phyloP scores from a whole-genome alignment of 2,329 filamentous ascomycete genomes.

The Chrysoporthe deuterocubensis region DNA sequence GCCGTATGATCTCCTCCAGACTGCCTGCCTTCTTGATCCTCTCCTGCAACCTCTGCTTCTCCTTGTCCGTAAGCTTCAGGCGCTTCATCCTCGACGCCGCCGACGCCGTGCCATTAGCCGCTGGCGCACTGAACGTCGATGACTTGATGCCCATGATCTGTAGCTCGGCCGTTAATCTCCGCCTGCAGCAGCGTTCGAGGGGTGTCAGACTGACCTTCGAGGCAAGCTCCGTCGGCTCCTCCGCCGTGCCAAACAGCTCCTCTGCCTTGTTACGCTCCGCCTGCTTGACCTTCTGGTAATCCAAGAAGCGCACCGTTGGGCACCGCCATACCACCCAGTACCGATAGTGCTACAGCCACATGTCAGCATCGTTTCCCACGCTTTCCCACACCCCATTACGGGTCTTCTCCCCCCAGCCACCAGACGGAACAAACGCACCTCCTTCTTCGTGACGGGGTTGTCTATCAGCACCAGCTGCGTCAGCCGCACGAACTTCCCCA shows the following conservation, averaged over 20 bases:
- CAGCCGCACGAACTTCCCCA: constrained; percentile 70
- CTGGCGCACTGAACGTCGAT: constrained; percentile 66
- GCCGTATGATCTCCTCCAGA: constrained; percentile 82
- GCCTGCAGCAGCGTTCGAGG: background rate
- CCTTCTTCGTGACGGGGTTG: constrained; percentile 89
- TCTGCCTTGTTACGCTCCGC: constrained; percentile 75
- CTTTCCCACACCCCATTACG: background rate
- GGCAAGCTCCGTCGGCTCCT: constrained; percentile 80
- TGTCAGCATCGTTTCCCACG: constrained; percentile 7
- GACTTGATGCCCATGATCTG: constrained; percentile 86
- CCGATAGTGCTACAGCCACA: constrained; percentile 77
- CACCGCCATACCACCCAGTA: constrained; percentile 89
- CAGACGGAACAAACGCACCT: constrained; percentile 61
- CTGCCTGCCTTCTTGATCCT: constrained; percentile 88
- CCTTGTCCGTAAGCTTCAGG: constrained; percentile 84
- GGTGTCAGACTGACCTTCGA: constrained; percentile 57
- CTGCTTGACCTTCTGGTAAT: constrained; percentile 90
- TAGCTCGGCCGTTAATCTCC: constrained; percentile 6
- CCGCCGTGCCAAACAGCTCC: constrained; percentile 80
- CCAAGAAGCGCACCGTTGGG: constrained; percentile 84
- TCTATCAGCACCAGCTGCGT: constrained; percentile 82
- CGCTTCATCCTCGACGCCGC: constrained; percentile 68
- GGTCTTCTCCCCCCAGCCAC: constrained; percentile 19
- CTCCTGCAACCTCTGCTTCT: constrained; percentile 83
- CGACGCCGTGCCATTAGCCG: constrained; percentile 49